Conservation (phyloP, 306 rosid species). For the Rosa lucieae region DNA sequence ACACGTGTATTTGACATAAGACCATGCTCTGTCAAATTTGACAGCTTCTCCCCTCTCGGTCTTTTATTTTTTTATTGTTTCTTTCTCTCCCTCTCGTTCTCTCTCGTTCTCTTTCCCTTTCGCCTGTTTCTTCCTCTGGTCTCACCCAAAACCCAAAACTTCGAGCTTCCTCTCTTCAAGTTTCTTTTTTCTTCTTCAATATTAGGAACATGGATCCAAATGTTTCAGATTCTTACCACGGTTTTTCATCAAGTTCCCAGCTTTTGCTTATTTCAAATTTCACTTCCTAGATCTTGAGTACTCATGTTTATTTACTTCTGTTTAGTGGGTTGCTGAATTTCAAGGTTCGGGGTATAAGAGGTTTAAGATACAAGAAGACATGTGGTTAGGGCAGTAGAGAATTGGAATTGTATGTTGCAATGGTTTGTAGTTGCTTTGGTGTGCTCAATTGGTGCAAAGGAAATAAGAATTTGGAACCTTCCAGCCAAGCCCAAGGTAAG, state of each 20-base stretch:
- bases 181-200: too few species aligned
- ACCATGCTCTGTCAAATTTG: too few species aligned
- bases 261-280: not conserved
- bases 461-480: conserved; percentile 25
- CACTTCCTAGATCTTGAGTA: not conserved
- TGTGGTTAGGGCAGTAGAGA: conserved; percentile 26
- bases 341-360: not conserved
- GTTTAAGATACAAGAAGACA: conserved; percentile 27
- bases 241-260: not conserved
- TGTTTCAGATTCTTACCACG: not conserved
- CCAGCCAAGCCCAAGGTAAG: conserved; percentile 50
- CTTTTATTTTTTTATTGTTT: too few species aligned
- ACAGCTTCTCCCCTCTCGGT: too few species aligned
- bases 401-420: conserved; percentile 26
- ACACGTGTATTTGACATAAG: too few species aligned
- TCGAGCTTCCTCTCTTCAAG: too few species aligned
- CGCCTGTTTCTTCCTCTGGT: too few species aligned
- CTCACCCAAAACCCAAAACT: too few species aligned
- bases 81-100: too few species aligned
- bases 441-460: conserved; percentile 47
- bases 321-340: not conserved
- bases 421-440: conserved; percentile 58
- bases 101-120: too few species aligned
- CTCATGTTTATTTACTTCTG: not conserved
- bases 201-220: too few species aligned